Percentiles rank a stretch among this genome's conserved stretches.
These are phyloP conservation scores for Durusdinium trenchii DNA, from an alignment of 73 alveolate genomes.

Conservation along the genomic window DNA sequence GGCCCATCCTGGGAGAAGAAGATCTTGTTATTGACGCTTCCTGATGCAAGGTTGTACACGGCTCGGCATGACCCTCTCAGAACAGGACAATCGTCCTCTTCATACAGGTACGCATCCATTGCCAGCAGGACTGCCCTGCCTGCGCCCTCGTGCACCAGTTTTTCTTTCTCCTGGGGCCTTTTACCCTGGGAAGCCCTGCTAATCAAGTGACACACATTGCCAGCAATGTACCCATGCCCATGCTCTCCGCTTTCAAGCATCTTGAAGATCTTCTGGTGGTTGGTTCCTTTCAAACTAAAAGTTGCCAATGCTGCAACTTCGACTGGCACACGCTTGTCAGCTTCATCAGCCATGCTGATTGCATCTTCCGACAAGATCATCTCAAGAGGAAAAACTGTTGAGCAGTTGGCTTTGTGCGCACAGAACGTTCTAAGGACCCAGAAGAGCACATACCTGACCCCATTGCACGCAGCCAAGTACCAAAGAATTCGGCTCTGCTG, in stretches of 20 bases:
- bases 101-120: not conserved
- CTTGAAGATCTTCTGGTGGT: not conserved
- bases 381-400: not conserved
- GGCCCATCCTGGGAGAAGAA: not conserved
- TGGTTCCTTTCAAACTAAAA: not conserved
- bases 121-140: not conserved
- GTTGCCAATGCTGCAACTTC: not conserved
- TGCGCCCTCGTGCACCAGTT: not conserved
- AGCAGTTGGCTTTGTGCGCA: not conserved
- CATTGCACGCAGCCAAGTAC: not conserved
- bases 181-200: not conserved
- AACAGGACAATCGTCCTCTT: not conserved
- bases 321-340: constrained; percentile 27
- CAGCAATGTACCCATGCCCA: not conserved
- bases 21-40: not conserved
- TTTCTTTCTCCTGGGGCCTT: not conserved
- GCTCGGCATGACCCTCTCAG: no score
- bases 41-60: not conserved
- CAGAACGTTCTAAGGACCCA: not conserved
- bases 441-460: constrained; percentile 1
- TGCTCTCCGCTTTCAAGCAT: no score
- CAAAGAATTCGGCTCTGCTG: not conserved
- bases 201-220: constrained; percentile 6
- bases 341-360: not conserved
- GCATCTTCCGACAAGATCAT: not conserved